These are phyloP conservation scores for Calycina herbarum DNA, from an alignment of 2,329 filamentous ascomycete species.

Conservation along the genomic window DNA sequence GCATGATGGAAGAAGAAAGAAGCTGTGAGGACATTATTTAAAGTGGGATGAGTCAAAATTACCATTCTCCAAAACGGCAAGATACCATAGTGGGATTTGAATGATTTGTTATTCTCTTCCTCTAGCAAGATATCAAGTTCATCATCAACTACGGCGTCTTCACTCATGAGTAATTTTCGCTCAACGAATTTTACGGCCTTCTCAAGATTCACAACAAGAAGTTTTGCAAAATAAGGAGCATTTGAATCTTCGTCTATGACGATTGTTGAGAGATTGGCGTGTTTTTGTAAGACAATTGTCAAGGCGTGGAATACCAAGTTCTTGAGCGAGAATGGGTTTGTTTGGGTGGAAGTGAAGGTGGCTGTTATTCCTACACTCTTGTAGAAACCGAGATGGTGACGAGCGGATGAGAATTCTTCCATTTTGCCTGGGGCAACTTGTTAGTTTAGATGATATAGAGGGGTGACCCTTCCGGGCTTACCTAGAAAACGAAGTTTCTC, in stretches of 20 bases:
- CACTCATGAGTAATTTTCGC: background rate
- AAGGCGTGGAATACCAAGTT: background rate
- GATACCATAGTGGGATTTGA: background rate
- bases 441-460: background rate
- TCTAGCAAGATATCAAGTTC: conserved; percentile 5
- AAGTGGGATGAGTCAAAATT: background rate
- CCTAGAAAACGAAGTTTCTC: background rate
- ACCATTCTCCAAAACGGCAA: conserved; percentile 11
- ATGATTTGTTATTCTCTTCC: background rate
- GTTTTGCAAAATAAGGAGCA: conserved; percentile 5
- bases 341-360: background rate
- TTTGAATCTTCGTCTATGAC: background rate
- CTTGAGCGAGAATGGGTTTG: background rate
- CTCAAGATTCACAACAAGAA: background rate
- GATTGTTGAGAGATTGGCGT: conserved; percentile 1
- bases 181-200: background rate
- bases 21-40: background rate
- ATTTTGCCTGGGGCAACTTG: background rate
- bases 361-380: conserved; percentile 5
- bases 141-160: background rate
- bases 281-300: background rate
- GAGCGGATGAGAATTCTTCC: conserved; percentile 12
- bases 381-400: conserved; percentile 6
- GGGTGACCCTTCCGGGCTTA: background rate
- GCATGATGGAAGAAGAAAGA: conserved; percentile 9